phyloP scores from a whole-genome alignment of 148 eudicot species.

The Cornus suecica region DNA sequence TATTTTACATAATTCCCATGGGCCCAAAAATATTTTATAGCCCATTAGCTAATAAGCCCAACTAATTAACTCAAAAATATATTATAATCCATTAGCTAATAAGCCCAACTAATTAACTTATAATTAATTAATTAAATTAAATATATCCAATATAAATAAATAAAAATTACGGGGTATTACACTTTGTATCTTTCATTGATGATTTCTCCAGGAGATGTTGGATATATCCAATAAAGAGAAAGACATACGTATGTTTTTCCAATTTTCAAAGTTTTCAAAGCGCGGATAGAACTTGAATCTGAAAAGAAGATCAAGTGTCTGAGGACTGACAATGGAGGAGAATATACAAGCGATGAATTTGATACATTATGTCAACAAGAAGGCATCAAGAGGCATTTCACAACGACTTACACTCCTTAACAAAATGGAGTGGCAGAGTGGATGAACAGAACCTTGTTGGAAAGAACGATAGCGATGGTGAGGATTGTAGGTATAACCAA shows the following conservation, averaged over 20 bases:
- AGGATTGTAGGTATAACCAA: neutral
- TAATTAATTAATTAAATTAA: too few species aligned
- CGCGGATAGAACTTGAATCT: constrained; percentile 7
- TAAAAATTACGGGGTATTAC: too few species aligned
- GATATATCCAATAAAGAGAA: constrained; percentile 15
- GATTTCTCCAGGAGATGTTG: constrained; percentile 5
- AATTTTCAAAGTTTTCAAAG: constrained; percentile 9
- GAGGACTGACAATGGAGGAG: constrained; percentile 9
- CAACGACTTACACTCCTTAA: neutral
- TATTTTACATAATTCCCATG: too few species aligned
- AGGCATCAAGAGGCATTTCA: neutral
- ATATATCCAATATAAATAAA: too few species aligned
- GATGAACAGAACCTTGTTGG: constrained; percentile 2
- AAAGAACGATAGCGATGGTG: neutral
- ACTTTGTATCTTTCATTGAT: neutral
- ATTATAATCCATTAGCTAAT: too few species aligned
- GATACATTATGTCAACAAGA: neutral
- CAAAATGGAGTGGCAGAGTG: constrained; percentile 6
- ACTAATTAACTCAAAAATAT: too few species aligned
- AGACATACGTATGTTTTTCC: constrained; percentile 12
- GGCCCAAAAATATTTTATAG: too few species aligned
- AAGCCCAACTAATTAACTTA: too few species aligned
- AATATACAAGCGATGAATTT: neutral
- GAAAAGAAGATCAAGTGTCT: constrained; percentile 6
- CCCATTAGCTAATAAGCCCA: too few species aligned